Evolutionary conservation across 371 early-diverging fungal genomes (phyloP).

Genomic region (Sanchytrium tribonematis): DNA sequence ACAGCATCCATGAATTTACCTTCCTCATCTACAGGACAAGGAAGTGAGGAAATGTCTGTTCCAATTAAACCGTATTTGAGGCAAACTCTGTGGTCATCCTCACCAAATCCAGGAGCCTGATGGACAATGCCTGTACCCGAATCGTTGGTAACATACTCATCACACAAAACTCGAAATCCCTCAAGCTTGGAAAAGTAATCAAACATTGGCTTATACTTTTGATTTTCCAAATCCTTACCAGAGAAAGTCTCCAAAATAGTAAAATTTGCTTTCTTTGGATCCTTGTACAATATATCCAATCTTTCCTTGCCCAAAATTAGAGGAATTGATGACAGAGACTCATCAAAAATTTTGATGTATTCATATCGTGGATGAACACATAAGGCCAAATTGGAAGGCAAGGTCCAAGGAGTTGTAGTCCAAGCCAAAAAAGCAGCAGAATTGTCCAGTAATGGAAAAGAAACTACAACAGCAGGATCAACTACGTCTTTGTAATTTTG

Average conservation of each 20-base stretch:
- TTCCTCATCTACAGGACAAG: slow-evolving; percentile 83
- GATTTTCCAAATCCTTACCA: slow-evolving; percentile 61
- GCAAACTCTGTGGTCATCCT: slow-evolving; percentile 97
- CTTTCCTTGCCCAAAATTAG: slow-evolving; percentile 52
- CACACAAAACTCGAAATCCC: slow-evolving; percentile 65
- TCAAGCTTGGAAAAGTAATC: slow-evolving; percentile 48
- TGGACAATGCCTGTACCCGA: slow-evolving; percentile 99
- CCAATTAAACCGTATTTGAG: slow-evolving; percentile 43
- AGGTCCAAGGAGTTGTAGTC: slow-evolving; percentile 99
- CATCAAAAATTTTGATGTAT: slow-evolving; percentile 76
- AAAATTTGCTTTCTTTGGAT: slow-evolving; percentile 76
- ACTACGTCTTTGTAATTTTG: slow-evolving; percentile 97
- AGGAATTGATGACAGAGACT: slow-evolving; percentile 2
- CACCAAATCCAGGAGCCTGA: slow-evolving; percentile 98
- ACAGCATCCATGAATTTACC: slow-evolving; percentile 66
- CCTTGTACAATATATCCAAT: slow-evolving; percentile 63
- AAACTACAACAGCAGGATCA: slow-evolving; percentile 86
- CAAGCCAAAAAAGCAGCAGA: slow-evolving; percentile 73
- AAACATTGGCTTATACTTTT: slow-evolving; percentile 78
- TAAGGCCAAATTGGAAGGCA: slow-evolving; percentile 87
- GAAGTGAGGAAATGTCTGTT: slow-evolving; percentile 48
- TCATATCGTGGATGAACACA: slow-evolving; percentile 77
- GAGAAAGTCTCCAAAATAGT: slow-evolving; percentile 43
- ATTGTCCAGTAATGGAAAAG: slow-evolving; percentile 72
- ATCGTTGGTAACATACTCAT: slow-evolving; percentile 78